These are phyloP conservation scores for Gossypium turneri DNA, from an alignment of 345 rosid species.

Conservation along the genomic window DNA sequence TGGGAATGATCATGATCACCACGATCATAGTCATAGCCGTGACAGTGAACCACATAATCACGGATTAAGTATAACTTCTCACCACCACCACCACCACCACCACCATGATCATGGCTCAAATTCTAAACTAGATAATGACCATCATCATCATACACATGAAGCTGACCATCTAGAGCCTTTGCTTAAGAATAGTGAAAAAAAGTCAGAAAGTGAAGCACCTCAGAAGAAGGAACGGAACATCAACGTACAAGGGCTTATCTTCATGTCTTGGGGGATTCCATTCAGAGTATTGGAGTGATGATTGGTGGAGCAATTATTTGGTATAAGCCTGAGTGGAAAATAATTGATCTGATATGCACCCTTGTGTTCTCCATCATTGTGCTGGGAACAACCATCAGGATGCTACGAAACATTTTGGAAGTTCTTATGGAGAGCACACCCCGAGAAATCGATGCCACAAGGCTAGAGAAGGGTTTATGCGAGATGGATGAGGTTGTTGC, in stretches of 20 bases:
- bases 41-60: constrained; percentile 15
- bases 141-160: constrained; percentile 32
- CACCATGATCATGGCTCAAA: neutral
- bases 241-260: constrained; percentile 62
- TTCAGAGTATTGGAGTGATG: constrained; percentile 75
- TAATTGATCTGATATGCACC: constrained; percentile 1
- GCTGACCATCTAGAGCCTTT: constrained; percentile 28
- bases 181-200: constrained; percentile 19
- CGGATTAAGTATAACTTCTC: constrained; percentile 7
- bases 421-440: constrained; percentile 84
- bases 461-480: constrained; percentile 27
- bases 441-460: constrained; percentile 3
- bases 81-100: neutral
- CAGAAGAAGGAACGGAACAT: constrained; percentile 46
- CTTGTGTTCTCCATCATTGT: neutral
- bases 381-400: constrained; percentile 26
- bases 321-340: constrained; percentile 31
- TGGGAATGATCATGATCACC: constrained; percentile 23
- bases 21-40: constrained; percentile 23
- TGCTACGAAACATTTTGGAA: constrained; percentile 61
- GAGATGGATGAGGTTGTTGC: constrained; percentile 70
- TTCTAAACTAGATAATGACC: constrained; percentile 11
- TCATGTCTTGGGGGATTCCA: constrained; percentile 67
- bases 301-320: constrained; percentile 64
- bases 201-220: constrained; percentile 6